These are phyloP conservation scores for Diophrys sp. DNA, from an alignment of 73 alveolate species.

Conservation along the genomic window DNA sequence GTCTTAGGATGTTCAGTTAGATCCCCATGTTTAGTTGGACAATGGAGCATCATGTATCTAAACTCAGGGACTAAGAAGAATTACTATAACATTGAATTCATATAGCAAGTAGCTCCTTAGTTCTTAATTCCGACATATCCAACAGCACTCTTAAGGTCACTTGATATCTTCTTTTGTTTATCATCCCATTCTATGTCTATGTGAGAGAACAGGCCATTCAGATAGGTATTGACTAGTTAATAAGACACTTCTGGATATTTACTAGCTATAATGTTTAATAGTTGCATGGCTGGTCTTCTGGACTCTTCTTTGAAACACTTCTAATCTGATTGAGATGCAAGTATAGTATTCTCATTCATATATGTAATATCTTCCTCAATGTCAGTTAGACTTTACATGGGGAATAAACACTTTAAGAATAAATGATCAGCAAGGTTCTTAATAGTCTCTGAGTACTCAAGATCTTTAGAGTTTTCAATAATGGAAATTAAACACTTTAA, in stretches of 20 bases:
- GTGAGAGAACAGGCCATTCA: neutral
- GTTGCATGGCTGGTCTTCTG: neutral
- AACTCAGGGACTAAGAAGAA: conserved; percentile 93
- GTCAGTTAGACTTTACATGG: neutral
- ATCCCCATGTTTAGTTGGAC: conserved; percentile 71
- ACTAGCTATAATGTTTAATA: neutral
- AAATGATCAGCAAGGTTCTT: neutral
- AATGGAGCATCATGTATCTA: conserved; percentile 84
- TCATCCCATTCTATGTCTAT: neutral
- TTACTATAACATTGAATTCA: conserved; percentile 95
- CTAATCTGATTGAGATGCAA: neutral
- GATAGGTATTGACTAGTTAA: neutral
- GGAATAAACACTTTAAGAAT: neutral
- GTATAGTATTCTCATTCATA: neutral
- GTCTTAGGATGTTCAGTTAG: conserved; percentile 26
- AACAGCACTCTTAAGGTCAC: neutral
- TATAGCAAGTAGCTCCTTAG: conserved; percentile 90
- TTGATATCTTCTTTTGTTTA: neutral
- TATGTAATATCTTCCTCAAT: neutral
- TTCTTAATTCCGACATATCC: conserved; percentile 82
- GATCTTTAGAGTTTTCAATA: neutral
- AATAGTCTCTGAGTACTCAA: neutral
- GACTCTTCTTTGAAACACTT: neutral
- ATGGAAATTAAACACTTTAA: neutral
- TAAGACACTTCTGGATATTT: neutral